A percentile compares a stretch with the other conserved stretches of the same genome.
These are phyloP conservation scores for Pichia sp. DNA, from an alignment of 1,139 yeast genomes.

Conservation along the genomic window DNA sequence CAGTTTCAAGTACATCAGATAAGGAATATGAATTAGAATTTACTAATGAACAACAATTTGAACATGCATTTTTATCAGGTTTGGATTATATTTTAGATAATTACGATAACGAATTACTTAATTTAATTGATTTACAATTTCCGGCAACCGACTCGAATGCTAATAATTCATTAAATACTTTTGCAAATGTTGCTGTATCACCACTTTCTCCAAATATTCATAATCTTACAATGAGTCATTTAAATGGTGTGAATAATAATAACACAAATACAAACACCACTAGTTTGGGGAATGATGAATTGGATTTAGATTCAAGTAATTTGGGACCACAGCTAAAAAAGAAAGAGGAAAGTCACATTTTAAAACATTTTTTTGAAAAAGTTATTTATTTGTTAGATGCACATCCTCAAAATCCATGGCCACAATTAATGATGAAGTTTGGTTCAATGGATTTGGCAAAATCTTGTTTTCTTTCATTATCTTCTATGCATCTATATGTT, in stretches of 20 bases:
- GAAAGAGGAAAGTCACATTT: slow-evolving; percentile 43
- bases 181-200: neutral
- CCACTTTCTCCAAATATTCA: neutral
- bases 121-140: neutral
- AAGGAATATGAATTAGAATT: slow-evolving; percentile 15
- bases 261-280: neutral
- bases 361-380: slow-evolving; percentile 48
- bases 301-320: slow-evolving; percentile 5
- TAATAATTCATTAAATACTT: neutral
- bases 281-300: neutral
- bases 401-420: slow-evolving; percentile 55
- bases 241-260: neutral
- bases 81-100: slow-evolving; percentile 25
- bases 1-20: slow-evolving; percentile 1
- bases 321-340: slow-evolving; percentile 12
- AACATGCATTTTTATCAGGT: slow-evolving; percentile 27
- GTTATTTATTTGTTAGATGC: slow-evolving; percentile 47
- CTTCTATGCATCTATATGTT: slow-evolving; percentile 49
- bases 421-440: slow-evolving; percentile 46
- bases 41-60: slow-evolving; percentile 24
- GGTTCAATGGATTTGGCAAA: slow-evolving; percentile 51
- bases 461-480: slow-evolving; percentile 46
- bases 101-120: slow-evolving; percentile 11
- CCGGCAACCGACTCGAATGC: neutral
- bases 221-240: neutral